Conservation (phyloP, 345 rosid species). For the Salix brachista region DNA sequence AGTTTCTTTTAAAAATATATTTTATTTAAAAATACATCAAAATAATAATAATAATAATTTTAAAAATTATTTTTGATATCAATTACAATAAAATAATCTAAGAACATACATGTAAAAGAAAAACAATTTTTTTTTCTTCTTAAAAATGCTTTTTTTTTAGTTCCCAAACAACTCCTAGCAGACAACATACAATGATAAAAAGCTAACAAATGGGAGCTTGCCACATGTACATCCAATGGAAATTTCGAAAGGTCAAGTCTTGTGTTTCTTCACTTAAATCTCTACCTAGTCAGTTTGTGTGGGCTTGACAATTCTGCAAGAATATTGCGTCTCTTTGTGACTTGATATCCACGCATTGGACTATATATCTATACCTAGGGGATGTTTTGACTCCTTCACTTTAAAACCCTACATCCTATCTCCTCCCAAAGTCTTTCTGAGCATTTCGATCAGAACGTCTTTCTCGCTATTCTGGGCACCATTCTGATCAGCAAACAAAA, state of each 20-base stretch:
- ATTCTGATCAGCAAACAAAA: neutral
- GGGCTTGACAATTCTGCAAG: neutral
- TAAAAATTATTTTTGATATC: too few relatives aligned
- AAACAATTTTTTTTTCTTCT: too few relatives aligned
- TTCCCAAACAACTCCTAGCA: too few relatives aligned
- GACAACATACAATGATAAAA: neutral
- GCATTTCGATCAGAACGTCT: neutral
- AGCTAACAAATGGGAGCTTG: neutral
- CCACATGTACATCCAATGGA: neutral
- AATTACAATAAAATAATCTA: too few relatives aligned
- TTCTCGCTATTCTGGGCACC: neutral
- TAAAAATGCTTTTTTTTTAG: too few relatives aligned
- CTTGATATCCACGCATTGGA: constrained; percentile 2
- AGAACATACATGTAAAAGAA: too few relatives aligned
- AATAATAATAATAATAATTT: too few relatives aligned
- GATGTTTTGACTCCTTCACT: neutral
- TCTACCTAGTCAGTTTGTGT: neutral
- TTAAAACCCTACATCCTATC: neutral
- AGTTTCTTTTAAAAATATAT: too few relatives aligned
- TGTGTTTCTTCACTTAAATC: neutral
- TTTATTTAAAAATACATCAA: too few relatives aligned
- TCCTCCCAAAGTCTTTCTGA: neutral
- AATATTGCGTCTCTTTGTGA: neutral
- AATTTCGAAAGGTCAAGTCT: neutral
- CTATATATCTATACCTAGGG: neutral